Percentiles rank a stretch among this genome's conserved stretches.
Evolutionary conservation across 495 filamentous ascomycete genomes (phyloP).

Genomic region (Aspergillus carlsbadensis): DNA sequence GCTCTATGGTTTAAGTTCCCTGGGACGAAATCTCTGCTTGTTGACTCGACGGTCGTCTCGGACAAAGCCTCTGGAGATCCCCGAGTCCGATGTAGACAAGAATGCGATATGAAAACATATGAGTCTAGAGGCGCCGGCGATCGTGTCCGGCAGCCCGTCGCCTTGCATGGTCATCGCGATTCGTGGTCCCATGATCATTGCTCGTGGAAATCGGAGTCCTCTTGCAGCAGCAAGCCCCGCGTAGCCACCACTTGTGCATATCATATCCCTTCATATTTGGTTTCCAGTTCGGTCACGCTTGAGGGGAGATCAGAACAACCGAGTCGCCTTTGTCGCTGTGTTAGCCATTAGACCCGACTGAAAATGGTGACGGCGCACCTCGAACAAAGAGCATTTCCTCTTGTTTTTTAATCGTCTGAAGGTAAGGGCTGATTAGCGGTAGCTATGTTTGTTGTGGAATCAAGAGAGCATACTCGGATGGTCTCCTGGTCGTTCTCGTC

Average conservation of each 20-base stretch:
- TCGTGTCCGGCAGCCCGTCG: neutral
- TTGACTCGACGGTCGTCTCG: neutral
- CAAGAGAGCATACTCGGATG: slow-evolving; percentile 53
- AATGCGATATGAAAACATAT: neutral
- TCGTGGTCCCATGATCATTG: slow-evolving; percentile 35
- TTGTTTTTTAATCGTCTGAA: slow-evolving; percentile 88
- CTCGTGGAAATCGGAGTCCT: slow-evolving; percentile 18
- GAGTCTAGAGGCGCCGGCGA: neutral
- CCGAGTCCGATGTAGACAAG: neutral
- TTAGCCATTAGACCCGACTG: neutral
- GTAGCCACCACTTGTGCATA: neutral
- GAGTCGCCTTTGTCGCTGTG: slow-evolving; percentile 68
- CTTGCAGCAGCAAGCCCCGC: neutral
- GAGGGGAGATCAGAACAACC: slow-evolving; percentile 91
- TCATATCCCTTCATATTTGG: slow-evolving; percentile 17
- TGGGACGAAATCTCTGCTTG: neutral
- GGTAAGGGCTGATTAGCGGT: neutral
- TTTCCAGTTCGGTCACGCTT: slow-evolving; percentile 39
- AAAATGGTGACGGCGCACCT: slow-evolving; percentile 57
- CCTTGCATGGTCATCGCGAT: slow-evolving; percentile 7
- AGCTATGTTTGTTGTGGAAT: slow-evolving; percentile 2
- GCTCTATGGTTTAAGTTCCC: neutral
- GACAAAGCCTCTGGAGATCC: neutral
- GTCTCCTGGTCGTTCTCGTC: slow-evolving; percentile 83
- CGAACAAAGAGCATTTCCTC: slow-evolving; percentile 99